Conservation (phyloP, 116 monocot species). For the Cymodocea nodosa region DNA sequence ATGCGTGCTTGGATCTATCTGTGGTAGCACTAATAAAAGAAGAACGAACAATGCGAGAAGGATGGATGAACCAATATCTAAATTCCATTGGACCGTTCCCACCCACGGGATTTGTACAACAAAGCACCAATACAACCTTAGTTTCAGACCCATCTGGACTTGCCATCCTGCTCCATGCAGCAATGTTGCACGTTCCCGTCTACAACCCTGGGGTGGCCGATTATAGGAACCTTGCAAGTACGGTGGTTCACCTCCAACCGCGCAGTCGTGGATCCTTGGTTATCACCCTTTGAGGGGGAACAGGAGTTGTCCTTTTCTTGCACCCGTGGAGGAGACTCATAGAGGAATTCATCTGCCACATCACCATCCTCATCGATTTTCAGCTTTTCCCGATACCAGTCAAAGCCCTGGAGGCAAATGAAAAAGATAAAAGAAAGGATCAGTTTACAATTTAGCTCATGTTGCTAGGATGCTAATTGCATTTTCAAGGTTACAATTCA, state of each 20-base stretch:
- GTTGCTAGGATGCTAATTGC: too few species aligned
- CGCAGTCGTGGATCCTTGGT: constrained; percentile 1
- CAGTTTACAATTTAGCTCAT: too few species aligned
- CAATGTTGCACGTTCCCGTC: constrained; percentile 49
- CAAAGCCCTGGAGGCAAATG: constrained; percentile 45
- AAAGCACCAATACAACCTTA: too few species aligned
- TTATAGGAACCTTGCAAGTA: constrained; percentile 35
- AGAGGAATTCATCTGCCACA: constrained; percentile 83
- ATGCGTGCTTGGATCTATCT: too few species aligned
- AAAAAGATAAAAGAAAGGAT: too few species aligned
- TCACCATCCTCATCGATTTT: constrained; percentile 83
- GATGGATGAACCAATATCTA: too few species aligned
- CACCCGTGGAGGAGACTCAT: constrained; percentile 19
- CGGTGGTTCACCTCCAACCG: constrained; percentile 40
- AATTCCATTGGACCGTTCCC: too few species aligned
- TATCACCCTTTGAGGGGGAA: neutral
- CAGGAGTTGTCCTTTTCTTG: neutral
- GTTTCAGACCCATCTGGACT: constrained; percentile 44
- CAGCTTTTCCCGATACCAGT: constrained; percentile 55
- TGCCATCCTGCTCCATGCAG: constrained; percentile 36
- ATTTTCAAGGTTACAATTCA: too few species aligned
- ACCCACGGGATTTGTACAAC: too few species aligned
- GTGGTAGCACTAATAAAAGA: too few species aligned
- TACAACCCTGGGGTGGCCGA: constrained; percentile 26
- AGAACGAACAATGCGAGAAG: too few species aligned